Evolutionary conservation across 768 basidiomycete genomes (phyloP), one percentile per base, ranked within the genome.

Genomic region (Pleurotus platypus): DNA sequence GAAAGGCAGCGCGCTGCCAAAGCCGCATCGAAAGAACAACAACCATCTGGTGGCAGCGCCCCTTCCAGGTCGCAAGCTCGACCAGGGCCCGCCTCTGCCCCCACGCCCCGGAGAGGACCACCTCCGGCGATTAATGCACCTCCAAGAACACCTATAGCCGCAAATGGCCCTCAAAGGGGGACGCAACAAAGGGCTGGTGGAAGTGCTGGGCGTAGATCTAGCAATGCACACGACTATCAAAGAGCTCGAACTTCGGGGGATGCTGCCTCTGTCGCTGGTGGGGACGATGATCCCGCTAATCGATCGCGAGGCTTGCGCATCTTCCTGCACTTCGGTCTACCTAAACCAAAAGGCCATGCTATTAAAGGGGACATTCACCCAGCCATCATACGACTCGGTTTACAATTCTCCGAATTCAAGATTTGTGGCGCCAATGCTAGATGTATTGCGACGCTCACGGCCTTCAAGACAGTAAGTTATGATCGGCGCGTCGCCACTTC

Each of bases 371-470:
- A 92, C 64, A 90, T 98, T 40, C 97, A 98, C 67, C 97, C 95
- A 26, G 84, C 84, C 16, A 86, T 98, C 63, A 76, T 94, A 57
- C 80, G 89, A 53, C 84, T 98, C 7, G 95, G 92, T 8, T 77
- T 98, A 27, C 85, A 94, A 61, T 96, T 98, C 72, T 85, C 92
- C 6, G 87, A 90, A 63, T 98, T 98, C 75, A 87, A 87, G 69
- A 89, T 98, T 61, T 86, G 88, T 49, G 97, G 97, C 6, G 91
- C 94, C 12, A 98, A 99, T 70, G 96, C 97, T 5, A 79, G 97
- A 58, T 95, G 94, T 65, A 95, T 98, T 46, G 94, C 93, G 4
- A 93, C 92, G 62, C 75, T 98, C 61, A 85, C 84, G 38, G 90
- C 91, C 5, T 95, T 99, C 76, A 94, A 96, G 74, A 88, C 86